These are phyloP conservation scores for Paracorniculantispora psalliotae DNA, from an alignment of 2,329 filamentous ascomycete genomes.

Conservation along the genomic window DNA sequence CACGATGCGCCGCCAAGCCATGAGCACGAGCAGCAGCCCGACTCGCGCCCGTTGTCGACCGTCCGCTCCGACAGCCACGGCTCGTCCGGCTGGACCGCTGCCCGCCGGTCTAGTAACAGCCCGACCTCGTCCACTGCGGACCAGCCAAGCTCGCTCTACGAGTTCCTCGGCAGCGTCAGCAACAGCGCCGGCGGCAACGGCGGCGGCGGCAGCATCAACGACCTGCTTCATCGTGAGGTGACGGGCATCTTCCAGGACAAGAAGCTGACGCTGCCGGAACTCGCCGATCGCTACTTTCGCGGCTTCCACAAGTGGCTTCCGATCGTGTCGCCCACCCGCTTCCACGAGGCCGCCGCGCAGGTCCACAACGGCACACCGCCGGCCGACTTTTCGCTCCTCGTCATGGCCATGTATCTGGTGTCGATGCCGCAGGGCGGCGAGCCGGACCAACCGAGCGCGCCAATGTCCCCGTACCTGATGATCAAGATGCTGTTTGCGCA, in stretches of 20 bases:
- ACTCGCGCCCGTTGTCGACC: not conserved
- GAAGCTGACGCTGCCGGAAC: not conserved
- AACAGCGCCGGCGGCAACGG: not conserved
- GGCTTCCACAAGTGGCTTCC: constrained; percentile 9
- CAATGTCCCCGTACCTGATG: not conserved
- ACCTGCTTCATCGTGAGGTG: not conserved
- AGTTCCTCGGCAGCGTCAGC: constrained; percentile 6
- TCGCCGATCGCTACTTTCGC: constrained; percentile 1
- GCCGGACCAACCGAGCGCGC: not conserved
- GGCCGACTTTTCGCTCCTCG: constrained; percentile 2
- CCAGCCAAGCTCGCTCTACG: not conserved
- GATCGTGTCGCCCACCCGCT: not conserved
- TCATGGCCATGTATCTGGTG: constrained; percentile 6
- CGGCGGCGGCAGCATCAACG: not conserved
- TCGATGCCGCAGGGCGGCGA: not conserved
- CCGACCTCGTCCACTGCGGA: not conserved
- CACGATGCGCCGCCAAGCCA: constrained; percentile 1
- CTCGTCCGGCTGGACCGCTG: not conserved
- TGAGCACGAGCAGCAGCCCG: not conserved
- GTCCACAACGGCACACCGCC: not conserved
- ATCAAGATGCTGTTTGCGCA: constrained; percentile 2
- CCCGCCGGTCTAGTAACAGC: not conserved
- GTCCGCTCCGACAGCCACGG: not conserved
- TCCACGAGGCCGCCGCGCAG: constrained; percentile 1
- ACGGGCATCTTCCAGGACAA: not conserved